Evolutionary conservation across 805 yeast genomes (phyloP).

Genomic region (Ogataea chonburiensis): DNA sequence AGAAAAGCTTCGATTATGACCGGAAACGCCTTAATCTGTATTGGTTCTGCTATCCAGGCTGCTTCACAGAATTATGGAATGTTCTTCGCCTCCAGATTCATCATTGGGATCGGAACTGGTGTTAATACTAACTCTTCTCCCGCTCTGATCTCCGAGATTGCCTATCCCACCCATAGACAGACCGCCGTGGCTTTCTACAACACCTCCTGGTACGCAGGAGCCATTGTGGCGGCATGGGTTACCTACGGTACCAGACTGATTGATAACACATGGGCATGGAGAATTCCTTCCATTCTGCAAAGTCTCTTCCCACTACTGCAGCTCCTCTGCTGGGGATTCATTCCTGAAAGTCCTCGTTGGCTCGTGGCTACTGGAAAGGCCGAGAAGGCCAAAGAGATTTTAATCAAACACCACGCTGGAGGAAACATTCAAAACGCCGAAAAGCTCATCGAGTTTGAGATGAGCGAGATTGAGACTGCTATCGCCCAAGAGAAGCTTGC

Average conservation of each 20-base stretch:
- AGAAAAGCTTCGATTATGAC: no score
- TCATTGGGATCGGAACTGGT: conserved; percentile 46
- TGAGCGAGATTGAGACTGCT: no score
- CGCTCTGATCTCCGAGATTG: conserved; percentile 45
- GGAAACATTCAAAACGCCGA: no score
- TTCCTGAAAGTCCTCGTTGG: conserved; percentile 44
- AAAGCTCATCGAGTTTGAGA: no score
- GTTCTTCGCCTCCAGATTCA: conserved; percentile 43
- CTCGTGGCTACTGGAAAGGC: conserved; percentile 35
- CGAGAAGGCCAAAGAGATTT: conserved; percentile 36
- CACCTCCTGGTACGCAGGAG: conserved; percentile 44
- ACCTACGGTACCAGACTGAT: conserved; percentile 40
- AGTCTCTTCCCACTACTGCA: conserved; percentile 3
- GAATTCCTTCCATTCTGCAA: conserved; percentile 51
- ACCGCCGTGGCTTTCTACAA: conserved; percentile 43
- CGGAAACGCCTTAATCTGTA: no score
- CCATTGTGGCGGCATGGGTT: conserved; percentile 44
- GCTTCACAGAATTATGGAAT: no score
- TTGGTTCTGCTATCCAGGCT: no score
- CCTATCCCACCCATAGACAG: conserved; percentile 43
- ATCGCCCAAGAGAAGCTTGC: no score
- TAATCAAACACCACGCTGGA: no score
- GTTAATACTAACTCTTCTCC: conserved; percentile 45
- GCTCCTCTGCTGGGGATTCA: conserved; percentile 13
- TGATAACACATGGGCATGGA: conserved; percentile 47